These are phyloP conservation scores for Naganishia kalamii DNA, from an alignment of 768 basidiomycete species.

Conservation along the genomic window DNA sequence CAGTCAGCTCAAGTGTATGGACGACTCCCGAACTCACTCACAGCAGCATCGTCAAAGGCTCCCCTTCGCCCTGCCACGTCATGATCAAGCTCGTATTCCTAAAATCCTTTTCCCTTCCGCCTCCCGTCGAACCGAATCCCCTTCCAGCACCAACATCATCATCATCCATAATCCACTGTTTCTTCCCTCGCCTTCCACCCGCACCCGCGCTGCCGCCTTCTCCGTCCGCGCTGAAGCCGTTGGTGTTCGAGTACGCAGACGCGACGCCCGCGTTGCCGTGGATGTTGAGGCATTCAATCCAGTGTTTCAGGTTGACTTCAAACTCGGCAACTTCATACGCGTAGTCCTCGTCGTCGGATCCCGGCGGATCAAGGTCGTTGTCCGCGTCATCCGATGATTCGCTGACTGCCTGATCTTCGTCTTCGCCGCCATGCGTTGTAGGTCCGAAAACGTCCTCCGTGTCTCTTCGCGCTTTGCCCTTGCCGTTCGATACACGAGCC, in stretches of 20 bases:
- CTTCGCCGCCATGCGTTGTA: slow-evolving; percentile 20
- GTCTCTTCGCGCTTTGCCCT: background rate
- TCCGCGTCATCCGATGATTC: slow-evolving; percentile 41
- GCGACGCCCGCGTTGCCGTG: slow-evolving; percentile 65
- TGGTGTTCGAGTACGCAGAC: slow-evolving; percentile 13
- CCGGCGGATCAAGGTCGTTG: slow-evolving; percentile 45
- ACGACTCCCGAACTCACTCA: slow-evolving; percentile 38
- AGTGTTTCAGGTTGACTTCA: slow-evolving; percentile 72
- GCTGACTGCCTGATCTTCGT: slow-evolving; percentile 32
- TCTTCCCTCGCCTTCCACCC: slow-evolving; percentile 48
- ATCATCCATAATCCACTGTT: slow-evolving; percentile 47
- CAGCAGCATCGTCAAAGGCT: slow-evolving; percentile 73
- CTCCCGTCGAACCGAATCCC: background rate
- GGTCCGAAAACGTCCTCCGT: background rate
- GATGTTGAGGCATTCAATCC: slow-evolving; percentile 86
- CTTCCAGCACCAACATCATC: slow-evolving; percentile 45
- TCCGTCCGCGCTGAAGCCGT: slow-evolving; percentile 11
- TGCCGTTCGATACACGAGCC: background rate
- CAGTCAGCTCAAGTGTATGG: background rate
- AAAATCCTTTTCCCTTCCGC: slow-evolving; percentile 24
- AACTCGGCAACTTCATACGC: slow-evolving; percentile 48
- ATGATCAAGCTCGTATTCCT: slow-evolving; percentile 79
- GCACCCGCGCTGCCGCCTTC: slow-evolving; percentile 48
- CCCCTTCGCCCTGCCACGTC: slow-evolving; percentile 69
- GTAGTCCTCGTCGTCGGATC: slow-evolving; percentile 9